Conservation (phyloP, 1,284 basidiomycete species). For the Wolfiporia cocos region DNA sequence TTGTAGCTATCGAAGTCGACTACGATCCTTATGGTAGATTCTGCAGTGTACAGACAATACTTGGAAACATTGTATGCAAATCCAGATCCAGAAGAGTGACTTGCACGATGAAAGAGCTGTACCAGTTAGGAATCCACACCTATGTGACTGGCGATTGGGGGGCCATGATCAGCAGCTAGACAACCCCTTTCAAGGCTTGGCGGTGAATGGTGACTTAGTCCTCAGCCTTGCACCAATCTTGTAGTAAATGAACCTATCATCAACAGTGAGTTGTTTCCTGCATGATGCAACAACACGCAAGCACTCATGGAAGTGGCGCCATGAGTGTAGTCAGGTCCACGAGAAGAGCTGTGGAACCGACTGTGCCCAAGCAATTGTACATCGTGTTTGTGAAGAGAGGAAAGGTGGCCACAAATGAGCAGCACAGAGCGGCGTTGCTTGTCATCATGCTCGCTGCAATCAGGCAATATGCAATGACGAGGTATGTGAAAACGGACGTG, state of each 20-base stretch:
- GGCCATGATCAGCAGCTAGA: too few species aligned
- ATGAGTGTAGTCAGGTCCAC: slow-evolving; percentile 65
- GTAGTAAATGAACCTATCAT: slow-evolving; percentile 36
- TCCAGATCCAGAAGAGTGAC: too few species aligned
- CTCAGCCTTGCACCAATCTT: slow-evolving; percentile 34
- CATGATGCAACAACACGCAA: not conserved
- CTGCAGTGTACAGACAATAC: too few species aligned
- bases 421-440: slow-evolving; percentile 62
- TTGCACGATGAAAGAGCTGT: too few species aligned
- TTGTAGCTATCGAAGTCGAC: too few species aligned
- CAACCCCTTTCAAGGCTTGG: slow-evolving; percentile 4
- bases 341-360: slow-evolving; percentile 72
- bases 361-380: slow-evolving; percentile 57
- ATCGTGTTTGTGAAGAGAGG: slow-evolving; percentile 60
- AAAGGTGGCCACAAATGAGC: slow-evolving; percentile 65
- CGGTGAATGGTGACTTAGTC: slow-evolving; percentile 30
- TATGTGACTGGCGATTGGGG: too few species aligned
- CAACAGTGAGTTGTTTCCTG: not conserved
- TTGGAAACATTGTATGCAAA: too few species aligned
- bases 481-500: slow-evolving; percentile 66
- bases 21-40: too few species aligned
- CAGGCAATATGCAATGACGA: slow-evolving; percentile 68
- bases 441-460: slow-evolving; percentile 78
- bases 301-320: slow-evolving; percentile 64
- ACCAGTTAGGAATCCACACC: too few species aligned